phyloP scores from a whole-genome alignment of 2,329 filamentous ascomycete genomes.

The Orbilia brochopaga region DNA sequence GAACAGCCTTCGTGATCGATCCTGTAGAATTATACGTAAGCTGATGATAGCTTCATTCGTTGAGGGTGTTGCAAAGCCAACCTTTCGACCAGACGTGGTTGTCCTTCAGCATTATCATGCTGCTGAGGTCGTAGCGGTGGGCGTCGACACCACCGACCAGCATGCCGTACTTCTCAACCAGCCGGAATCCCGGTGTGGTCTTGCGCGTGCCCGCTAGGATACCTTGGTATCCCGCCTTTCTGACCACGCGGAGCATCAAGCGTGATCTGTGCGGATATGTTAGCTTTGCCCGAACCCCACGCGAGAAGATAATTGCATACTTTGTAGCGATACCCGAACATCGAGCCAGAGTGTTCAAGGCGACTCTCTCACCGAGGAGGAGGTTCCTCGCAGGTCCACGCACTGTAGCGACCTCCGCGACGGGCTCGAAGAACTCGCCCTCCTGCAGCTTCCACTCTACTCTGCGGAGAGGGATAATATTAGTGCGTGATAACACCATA shows the following conservation, averaged over 20 bases:
- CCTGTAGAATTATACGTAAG: conserved; percentile 55
- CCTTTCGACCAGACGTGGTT: conserved; percentile 84
- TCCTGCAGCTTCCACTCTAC: conserved; percentile 86
- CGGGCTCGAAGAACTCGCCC: conserved; percentile 70
- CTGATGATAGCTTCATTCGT: conserved; percentile 18
- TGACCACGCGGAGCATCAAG: conserved; percentile 65
- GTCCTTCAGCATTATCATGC: conserved; percentile 99
- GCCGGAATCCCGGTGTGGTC: conserved; percentile 91
- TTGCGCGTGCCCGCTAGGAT: conserved; percentile 93
- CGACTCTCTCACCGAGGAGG: conserved; percentile 90
- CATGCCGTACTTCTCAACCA: conserved; percentile 99
- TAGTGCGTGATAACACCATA: conserved; percentile 1
- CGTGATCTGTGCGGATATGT: conserved; percentile 59
- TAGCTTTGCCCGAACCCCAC: not conserved
- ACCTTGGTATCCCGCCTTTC: conserved; percentile 75
- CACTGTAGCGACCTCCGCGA: conserved; percentile 78
- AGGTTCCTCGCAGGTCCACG: conserved; percentile 80
- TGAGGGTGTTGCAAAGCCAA: conserved; percentile 46
- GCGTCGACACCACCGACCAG: conserved; percentile 88
- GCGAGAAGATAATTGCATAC: conserved; percentile 3
- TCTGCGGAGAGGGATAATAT: conserved; percentile 58
- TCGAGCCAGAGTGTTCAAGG: conserved; percentile 84
- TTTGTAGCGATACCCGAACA: conserved; percentile 88
- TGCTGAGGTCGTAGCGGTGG: conserved; percentile 86
- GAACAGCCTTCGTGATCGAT: conserved; percentile 83